Percentiles rank a stretch among this genome's conserved stretches.
phyloP scores from a whole-genome alignment of 208 protist species.

The Wallacemonas rigidus region DNA sequence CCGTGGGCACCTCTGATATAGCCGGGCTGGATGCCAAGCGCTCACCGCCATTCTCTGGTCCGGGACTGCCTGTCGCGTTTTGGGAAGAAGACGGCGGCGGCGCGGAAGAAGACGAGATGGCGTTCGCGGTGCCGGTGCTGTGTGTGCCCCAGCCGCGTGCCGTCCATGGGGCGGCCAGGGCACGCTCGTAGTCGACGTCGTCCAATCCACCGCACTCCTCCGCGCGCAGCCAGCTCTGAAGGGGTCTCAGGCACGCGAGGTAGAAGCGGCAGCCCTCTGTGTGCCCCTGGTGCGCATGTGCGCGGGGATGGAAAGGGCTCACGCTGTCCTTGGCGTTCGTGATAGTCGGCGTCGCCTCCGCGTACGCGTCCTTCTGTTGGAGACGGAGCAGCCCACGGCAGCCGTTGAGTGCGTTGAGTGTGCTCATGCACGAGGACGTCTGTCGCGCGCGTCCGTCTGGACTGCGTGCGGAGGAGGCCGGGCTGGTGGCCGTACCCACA shows the following conservation, averaged over 20 bases:
- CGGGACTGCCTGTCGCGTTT: background rate
- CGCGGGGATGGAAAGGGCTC: background rate
- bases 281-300: background rate
- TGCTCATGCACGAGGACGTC: background rate
- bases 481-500: background rate
- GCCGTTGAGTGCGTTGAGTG: background rate
- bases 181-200: constrained; percentile 27
- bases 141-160: background rate
- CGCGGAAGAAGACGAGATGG: too few relatives aligned
- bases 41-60: constrained; percentile 4
- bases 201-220: constrained; percentile 38
- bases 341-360: too few relatives aligned
- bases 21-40: background rate
- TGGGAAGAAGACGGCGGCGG: too few relatives aligned
- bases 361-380: background rate
- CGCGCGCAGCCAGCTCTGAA: constrained; percentile 28
- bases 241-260: constrained; percentile 31
- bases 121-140: background rate
- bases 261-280: constrained; percentile 20
- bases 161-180: background rate
- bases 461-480: background rate
- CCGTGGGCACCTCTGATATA: background rate
- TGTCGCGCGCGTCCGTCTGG: background rate
- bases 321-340: background rate
- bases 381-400: constrained; percentile 7